Conservation (phyloP, 805 yeast genomes). For the Dipodascopsis tothii region DNA sequence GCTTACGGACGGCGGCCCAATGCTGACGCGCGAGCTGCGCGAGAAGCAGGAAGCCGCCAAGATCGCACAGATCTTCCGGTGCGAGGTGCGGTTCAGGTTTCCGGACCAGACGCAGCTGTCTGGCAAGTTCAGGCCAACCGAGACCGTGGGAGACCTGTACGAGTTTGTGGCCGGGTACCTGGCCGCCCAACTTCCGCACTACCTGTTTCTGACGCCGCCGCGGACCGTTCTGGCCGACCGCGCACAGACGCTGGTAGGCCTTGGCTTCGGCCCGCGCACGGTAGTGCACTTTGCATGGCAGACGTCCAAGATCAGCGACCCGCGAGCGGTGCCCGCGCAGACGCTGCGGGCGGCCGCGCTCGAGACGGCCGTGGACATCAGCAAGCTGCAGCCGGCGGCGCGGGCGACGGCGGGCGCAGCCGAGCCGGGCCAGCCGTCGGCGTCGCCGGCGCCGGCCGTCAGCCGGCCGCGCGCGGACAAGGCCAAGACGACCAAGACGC, state of each 20-base stretch:
- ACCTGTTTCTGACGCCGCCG: constrained; percentile 46
- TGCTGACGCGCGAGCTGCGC: constrained; percentile 39
- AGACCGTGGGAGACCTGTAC: constrained; percentile 36
- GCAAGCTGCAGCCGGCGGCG: constrained; percentile 9
- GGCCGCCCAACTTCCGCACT: constrained; percentile 31
- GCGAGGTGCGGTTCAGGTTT: constrained; percentile 46
- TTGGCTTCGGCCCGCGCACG: constrained; percentile 43
- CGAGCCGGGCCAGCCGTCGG: too few relatives aligned
- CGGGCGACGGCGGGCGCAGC: too few relatives aligned
- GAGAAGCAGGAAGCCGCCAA: constrained; percentile 29
- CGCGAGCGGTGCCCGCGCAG: constrained; percentile 7
- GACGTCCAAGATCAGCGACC: constrained; percentile 23
- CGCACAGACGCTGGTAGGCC: constrained; percentile 33
- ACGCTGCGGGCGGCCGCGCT: constrained; percentile 16
- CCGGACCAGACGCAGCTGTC: constrained; percentile 52
- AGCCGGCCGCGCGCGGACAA: too few relatives aligned
- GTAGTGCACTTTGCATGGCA: constrained; percentile 36
- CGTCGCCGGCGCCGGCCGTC: too few relatives aligned
- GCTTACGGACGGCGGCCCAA: constrained; percentile 31
- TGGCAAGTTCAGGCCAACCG: constrained; percentile 41
- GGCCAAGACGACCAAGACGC: too few relatives aligned
- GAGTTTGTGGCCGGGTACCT: constrained; percentile 30
- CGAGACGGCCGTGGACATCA: constrained; percentile 14
- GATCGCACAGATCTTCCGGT: constrained; percentile 23
- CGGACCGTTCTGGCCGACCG: constrained; percentile 31